Percentiles rank a stretch among this genome's conserved stretches.
phyloP scores from a whole-genome alignment of 495 filamentous ascomycete species.

The Daldinia grandis region DNA sequence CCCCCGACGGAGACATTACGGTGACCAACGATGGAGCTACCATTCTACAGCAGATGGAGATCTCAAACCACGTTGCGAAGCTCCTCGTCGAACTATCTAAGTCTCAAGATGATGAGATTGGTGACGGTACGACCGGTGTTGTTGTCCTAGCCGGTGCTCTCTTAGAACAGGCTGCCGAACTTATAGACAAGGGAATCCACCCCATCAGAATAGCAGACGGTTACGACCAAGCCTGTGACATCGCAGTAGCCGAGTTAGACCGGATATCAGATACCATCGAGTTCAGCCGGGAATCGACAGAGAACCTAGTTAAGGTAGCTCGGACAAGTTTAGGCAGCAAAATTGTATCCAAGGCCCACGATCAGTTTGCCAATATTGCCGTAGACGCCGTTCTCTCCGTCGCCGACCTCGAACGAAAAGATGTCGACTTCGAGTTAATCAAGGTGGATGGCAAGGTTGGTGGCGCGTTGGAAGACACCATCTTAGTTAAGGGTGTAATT shows the following conservation, averaged over 20 bases:
- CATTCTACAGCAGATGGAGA: constrained; percentile 98
- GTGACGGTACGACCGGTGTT: constrained; percentile 97
- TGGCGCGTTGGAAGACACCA: constrained; percentile 90
- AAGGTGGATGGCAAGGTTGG: constrained; percentile 99
- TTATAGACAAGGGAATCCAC: constrained; percentile 99
- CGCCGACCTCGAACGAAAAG: constrained; percentile 93
- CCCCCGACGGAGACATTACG: constrained; percentile 97
- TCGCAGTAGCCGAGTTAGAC: constrained; percentile 90
- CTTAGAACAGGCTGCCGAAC: constrained; percentile 94
- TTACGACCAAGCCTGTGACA: constrained; percentile 96
- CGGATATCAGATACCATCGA: constrained; percentile 89
- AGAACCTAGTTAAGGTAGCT: constrained; percentile 90
- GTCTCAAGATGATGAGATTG: constrained; percentile 98
- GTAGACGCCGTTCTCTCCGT: constrained; percentile 97
- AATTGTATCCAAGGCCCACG: constrained; percentile 98
- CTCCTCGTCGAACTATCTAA: constrained; percentile 97
- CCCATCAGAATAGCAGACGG: constrained; percentile 98
- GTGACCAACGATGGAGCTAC: constrained; percentile 99
- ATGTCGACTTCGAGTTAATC: constrained; percentile 99
- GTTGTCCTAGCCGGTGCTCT: constrained; percentile 96
- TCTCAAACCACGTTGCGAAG: constrained; percentile 97
- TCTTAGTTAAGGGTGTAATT: constrained; percentile 96
- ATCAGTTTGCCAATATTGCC: constrained; percentile 97
- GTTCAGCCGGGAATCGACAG: constrained; percentile 78
- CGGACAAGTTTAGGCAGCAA: constrained; percentile 97